A percentile compares a stretch with the other conserved stretches of the same genome.
Evolutionary conservation across 2,329 filamentous ascomycete genomes (phyloP).

Genomic region (Phaeosphaeria sp.): DNA sequence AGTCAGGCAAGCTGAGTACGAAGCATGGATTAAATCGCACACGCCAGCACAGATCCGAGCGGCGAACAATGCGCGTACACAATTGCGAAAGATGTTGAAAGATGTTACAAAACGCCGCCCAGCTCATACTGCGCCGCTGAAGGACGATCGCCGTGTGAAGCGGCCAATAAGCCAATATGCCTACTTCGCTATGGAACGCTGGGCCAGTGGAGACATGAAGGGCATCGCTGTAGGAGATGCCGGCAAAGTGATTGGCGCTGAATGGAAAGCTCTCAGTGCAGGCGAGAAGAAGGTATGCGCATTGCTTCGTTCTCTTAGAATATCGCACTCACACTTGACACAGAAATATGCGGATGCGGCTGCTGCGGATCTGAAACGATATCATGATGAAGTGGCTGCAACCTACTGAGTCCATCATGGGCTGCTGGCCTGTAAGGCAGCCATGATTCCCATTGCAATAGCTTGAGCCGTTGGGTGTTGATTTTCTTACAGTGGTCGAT

Average conservation of each 20-base stretch:
- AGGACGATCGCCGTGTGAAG: constrained; percentile 63
- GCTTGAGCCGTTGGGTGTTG: neutral
- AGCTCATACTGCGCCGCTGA: constrained; percentile 42
- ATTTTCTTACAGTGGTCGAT: neutral
- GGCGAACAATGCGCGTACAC: constrained; percentile 64
- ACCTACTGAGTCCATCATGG: too few relatives aligned
- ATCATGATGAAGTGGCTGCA: neutral
- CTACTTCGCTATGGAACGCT: constrained; percentile 55
- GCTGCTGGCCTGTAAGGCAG: too few relatives aligned
- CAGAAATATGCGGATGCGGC: constrained; percentile 39
- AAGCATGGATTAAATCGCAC: constrained; percentile 62
- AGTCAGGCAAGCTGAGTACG: constrained; percentile 53
- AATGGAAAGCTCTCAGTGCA: constrained; percentile 57
- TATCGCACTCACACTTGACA: constrained; percentile 14
- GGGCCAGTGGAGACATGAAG: constrained; percentile 58
- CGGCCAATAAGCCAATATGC: constrained; percentile 47
- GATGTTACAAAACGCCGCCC: constrained; percentile 9
- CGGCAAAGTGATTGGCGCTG: constrained; percentile 49
- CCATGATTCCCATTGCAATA: too few relatives aligned
- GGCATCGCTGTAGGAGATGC: constrained; percentile 52
- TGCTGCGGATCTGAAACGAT: constrained; percentile 16
- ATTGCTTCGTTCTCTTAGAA: neutral
- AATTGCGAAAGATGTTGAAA: constrained; percentile 35
- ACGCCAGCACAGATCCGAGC: constrained; percentile 63
- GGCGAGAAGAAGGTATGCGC: constrained; percentile 57